Percentiles rank a stretch among this genome's conserved stretches.
These are phyloP conservation scores for Claviceps sp. DNA, from an alignment of 2,329 filamentous ascomycete species.

Conservation along the genomic window DNA sequence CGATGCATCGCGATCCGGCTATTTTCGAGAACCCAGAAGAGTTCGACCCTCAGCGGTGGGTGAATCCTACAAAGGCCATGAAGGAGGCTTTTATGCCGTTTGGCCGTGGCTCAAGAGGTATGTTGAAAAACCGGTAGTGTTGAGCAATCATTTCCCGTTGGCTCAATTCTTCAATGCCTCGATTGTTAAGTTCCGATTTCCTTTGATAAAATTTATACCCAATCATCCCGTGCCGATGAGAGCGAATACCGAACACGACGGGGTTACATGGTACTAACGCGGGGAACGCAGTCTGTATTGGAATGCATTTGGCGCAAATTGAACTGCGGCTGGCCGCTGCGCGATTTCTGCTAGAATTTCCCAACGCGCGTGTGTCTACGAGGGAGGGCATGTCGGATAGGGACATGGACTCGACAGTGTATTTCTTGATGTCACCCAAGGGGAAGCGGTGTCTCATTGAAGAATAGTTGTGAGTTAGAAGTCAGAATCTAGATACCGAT, in stretches of 20 bases:
- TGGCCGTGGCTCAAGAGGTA: slow-evolving; percentile 35
- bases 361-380: slow-evolving; percentile 18
- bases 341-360: slow-evolving; percentile 36
- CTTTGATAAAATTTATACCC: too few relatives aligned
- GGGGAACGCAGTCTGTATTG: slow-evolving; percentile 30
- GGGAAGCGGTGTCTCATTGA: slow-evolving; percentile 20
- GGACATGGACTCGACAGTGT: slow-evolving; percentile 21
- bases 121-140: slow-evolving; percentile 1
- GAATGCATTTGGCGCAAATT: slow-evolving; percentile 42
- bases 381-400: slow-evolving; percentile 21
- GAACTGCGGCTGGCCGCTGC: slow-evolving; percentile 39
- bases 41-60: slow-evolving; percentile 10
- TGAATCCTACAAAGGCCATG: slow-evolving; percentile 20
- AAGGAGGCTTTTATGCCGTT: slow-evolving; percentile 39
- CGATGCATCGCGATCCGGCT: slow-evolving; percentile 28
- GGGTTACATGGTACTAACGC: not conserved
- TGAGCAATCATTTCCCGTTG: too few relatives aligned
- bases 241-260: too few relatives aligned
- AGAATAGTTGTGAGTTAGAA: not conserved
- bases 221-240: too few relatives aligned
- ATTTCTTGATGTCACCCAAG: slow-evolving; percentile 20
- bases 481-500: too few relatives aligned
- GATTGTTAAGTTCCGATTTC: too few relatives aligned
- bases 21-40: slow-evolving; percentile 27
- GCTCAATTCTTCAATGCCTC: too few relatives aligned